phyloP scores from a whole-genome alignment of 805 yeast genomes.

The Torulaspora maleeae region DNA sequence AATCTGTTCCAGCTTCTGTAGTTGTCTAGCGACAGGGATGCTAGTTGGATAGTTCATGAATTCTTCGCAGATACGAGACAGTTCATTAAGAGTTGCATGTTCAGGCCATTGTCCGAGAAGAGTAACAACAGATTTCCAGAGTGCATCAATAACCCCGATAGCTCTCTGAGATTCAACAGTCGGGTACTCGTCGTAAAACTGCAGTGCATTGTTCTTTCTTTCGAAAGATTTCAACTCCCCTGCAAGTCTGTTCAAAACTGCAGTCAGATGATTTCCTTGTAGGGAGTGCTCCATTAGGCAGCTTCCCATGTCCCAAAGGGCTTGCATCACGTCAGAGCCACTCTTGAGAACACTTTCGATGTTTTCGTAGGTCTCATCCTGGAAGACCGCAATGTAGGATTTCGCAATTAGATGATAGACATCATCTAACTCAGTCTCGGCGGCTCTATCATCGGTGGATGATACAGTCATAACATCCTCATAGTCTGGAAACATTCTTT shows the following conservation, averaged over 20 bases:
- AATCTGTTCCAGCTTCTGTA: conserved; percentile 82
- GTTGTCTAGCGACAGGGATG: conserved; percentile 69
- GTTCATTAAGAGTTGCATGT: conserved; percentile 77
- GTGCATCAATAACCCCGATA: conserved; percentile 42
- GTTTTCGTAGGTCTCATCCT: conserved; percentile 13
- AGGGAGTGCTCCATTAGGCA: conserved; percentile 22
- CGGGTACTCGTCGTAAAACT: conserved; percentile 64
- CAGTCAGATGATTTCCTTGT: conserved; percentile 34
- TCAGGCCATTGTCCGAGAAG: conserved; percentile 83
- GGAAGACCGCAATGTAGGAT: conserved; percentile 44
- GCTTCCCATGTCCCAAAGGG: conserved; percentile 24
- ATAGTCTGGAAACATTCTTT: conserved; percentile 78
- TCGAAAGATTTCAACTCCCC: conserved; percentile 34
- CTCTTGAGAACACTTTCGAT: conserved; percentile 36
- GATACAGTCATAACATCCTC: conserved; percentile 46
- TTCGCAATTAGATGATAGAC: conserved; percentile 46
- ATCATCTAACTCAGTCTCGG: conserved; percentile 37
- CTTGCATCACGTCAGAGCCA: conserved; percentile 39
- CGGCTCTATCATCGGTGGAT: conserved; percentile 18
- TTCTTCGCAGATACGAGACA: conserved; percentile 61
- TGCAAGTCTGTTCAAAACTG: conserved; percentile 36
- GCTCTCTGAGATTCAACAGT: conserved; percentile 59
- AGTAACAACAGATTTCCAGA: conserved; percentile 43
- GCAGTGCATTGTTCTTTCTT: conserved; percentile 30
- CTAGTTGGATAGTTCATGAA: conserved; percentile 55